Evolutionary conservation across 192 early-diverging fungal species (phyloP).

Genomic region (Backusella luteola): DNA sequence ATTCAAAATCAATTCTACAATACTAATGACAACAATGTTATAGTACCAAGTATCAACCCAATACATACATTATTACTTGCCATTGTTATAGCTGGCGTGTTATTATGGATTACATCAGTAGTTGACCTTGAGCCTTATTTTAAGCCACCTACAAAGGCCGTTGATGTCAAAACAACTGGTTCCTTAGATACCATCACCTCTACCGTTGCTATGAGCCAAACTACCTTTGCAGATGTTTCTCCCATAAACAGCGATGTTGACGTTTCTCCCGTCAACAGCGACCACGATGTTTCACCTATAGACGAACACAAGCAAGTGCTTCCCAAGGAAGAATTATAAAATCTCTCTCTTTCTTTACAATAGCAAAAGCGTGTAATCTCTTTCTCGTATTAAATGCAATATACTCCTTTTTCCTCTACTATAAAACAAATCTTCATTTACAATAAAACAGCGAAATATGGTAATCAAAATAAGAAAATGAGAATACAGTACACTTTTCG

Average conservation of each 20-base stretch:
- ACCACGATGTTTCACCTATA: neutral
- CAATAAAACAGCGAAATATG: too few relatives aligned
- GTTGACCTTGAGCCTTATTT: neutral
- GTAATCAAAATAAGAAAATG: neutral
- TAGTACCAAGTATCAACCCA: slow-evolving; percentile 16
- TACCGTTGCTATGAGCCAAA: neutral
- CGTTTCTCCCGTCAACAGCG: neutral
- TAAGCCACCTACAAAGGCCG: neutral
- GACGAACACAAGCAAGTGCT: neutral
- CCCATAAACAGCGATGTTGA: neutral
- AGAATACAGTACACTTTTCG: too few relatives aligned
- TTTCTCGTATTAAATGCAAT: neutral
- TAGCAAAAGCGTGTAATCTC: too few relatives aligned
- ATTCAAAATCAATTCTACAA: neutral
- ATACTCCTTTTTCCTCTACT: neutral
- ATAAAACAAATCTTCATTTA: neutral
- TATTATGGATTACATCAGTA: neutral
- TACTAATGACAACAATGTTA: neutral
- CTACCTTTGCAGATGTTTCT: neutral
- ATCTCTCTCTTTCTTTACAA: neutral
- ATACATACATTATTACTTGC: slow-evolving; percentile 23
- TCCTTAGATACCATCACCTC: neutral
- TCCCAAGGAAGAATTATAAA: neutral
- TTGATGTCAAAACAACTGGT: neutral
- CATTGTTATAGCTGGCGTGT: neutral